Percentiles rank a stretch among this genome's conserved stretches.
phyloP scores from a whole-genome alignment of 208 protist genomes.

The Acanthamoeba healyi region DNA sequence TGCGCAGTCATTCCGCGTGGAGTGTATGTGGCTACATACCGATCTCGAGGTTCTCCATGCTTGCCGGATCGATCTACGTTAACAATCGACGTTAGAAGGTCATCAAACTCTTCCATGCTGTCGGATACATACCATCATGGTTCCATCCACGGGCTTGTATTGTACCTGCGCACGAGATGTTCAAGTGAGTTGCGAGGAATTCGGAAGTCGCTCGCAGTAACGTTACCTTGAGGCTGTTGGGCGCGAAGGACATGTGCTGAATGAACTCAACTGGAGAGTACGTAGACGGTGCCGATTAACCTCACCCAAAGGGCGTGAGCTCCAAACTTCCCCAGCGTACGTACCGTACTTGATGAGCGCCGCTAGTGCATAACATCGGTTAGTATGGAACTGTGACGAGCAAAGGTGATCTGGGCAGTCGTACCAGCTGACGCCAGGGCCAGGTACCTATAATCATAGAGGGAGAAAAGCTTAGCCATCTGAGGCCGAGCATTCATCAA shows the following conservation, averaged over 20 bases:
- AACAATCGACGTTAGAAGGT: background rate
- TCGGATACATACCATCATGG: slow-evolving; percentile 26
- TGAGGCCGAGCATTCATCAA: background rate
- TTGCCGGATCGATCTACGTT: slow-evolving; percentile 15
- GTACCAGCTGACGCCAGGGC: slow-evolving; percentile 21
- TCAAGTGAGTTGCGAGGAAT: background rate
- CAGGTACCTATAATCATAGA: slow-evolving; percentile 4
- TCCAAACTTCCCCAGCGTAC: too few species aligned
- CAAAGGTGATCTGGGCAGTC: background rate
- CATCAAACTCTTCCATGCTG: background rate
- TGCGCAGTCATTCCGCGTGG: background rate
- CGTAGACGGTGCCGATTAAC: background rate
- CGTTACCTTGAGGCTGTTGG: slow-evolving; percentile 18
- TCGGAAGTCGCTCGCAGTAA: too few species aligned
- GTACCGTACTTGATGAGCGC: slow-evolving; percentile 64
- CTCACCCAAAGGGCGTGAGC: too few species aligned
- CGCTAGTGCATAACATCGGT: background rate
- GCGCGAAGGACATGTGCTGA: slow-evolving; percentile 54
- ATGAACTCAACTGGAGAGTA: slow-evolving; percentile 55
- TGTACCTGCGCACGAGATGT: background rate
- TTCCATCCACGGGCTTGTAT: slow-evolving; percentile 54
- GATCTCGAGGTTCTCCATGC: background rate
- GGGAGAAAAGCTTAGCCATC: background rate
- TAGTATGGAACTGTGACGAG: too few species aligned
- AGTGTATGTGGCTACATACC: background rate